Percentiles rank a stretch among this genome's conserved stretches.
Conservation (phyloP, 805 yeast genomes). For the Candida taoyuanica region DNA sequence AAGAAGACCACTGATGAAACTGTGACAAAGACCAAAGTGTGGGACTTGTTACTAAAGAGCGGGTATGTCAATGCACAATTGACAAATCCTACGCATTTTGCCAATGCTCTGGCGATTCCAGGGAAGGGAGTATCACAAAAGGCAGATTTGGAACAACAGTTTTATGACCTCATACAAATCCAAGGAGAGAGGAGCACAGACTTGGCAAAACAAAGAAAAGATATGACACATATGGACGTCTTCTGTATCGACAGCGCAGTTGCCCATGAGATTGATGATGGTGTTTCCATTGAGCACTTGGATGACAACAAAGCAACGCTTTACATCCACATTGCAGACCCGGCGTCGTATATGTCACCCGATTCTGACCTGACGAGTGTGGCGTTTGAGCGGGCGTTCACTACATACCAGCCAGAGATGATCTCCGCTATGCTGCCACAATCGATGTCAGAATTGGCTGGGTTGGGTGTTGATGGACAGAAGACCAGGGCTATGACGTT, state of each 20-base stretch:
- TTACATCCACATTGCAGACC: constrained; percentile 83
- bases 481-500: constrained; percentile 47
- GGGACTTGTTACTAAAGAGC: constrained; percentile 40
- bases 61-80: constrained; percentile 19
- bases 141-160: constrained; percentile 40
- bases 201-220: constrained; percentile 30
- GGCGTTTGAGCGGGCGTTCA: constrained; percentile 58
- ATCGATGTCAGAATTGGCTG: constrained; percentile 44
- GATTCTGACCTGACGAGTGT: constrained; percentile 37
- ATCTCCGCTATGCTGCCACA: constrained; percentile 69
- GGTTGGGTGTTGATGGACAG: constrained; percentile 41
- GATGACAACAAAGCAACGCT: constrained; percentile 36
- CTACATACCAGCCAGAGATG: constrained; percentile 69
- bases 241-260: constrained; percentile 78
- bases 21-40: constrained; percentile 50
- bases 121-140: constrained; percentile 36
- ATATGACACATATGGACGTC: constrained; percentile 45
- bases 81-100: constrained; percentile 49
- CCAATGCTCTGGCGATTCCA: constrained; percentile 43
- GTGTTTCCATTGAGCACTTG: constrained; percentile 54
- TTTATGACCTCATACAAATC: constrained; percentile 32
- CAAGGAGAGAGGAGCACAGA: constrained; percentile 11
- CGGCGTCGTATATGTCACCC: constrained; percentile 55
- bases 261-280: constrained; percentile 94
- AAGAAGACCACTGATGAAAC: constrained; percentile 34